Percentiles rank a stretch among this genome's conserved stretches.
These are phyloP conservation scores for Leptographium flavum DNA, from an alignment of 2,329 filamentous ascomycete genomes.

Conservation along the genomic window DNA sequence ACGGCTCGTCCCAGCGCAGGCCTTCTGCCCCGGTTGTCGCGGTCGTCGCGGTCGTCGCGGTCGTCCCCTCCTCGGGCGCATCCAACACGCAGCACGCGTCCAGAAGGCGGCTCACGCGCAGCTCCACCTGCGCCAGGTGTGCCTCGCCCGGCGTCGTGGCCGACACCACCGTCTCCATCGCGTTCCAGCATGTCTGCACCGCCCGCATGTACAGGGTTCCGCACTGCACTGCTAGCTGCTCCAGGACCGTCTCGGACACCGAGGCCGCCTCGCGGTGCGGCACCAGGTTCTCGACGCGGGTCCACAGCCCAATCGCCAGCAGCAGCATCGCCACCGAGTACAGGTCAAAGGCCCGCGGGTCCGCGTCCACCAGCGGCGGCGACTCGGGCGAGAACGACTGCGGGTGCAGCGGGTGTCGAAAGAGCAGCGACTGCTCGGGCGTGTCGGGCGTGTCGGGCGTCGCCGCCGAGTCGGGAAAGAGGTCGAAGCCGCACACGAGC, in stretches of 20 bases:
- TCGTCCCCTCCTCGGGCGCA: conserved; percentile 35
- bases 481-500: conserved; percentile 58
- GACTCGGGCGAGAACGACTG: conserved; percentile 26
- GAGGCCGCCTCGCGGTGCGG: conserved; percentile 30
- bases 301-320: conserved; percentile 64
- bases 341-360: conserved; percentile 49
- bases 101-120: conserved; percentile 40
- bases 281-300: conserved; percentile 42
- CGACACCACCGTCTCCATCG: conserved; percentile 48
- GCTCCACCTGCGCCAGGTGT: conserved; percentile 37
- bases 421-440: conserved; percentile 26
- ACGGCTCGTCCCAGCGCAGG: not conserved
- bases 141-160: conserved; percentile 30
- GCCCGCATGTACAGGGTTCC: conserved; percentile 64
- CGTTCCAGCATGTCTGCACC: conserved; percentile 55
- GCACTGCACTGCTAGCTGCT: conserved; percentile 51
- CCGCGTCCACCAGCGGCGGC: conserved; percentile 32
- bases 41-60: not conserved
- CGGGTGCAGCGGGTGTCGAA: conserved; percentile 54
- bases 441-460: conserved; percentile 18
- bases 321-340: conserved; percentile 62
- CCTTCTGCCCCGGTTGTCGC: not conserved
- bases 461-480: conserved; percentile 43
- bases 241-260: conserved; percentile 46
- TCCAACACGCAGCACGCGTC: conserved; percentile 50